These are phyloP conservation scores for Ophiosphaerella narmari DNA, from an alignment of 2,329 filamentous ascomycete genomes.

Conservation along the genomic window DNA sequence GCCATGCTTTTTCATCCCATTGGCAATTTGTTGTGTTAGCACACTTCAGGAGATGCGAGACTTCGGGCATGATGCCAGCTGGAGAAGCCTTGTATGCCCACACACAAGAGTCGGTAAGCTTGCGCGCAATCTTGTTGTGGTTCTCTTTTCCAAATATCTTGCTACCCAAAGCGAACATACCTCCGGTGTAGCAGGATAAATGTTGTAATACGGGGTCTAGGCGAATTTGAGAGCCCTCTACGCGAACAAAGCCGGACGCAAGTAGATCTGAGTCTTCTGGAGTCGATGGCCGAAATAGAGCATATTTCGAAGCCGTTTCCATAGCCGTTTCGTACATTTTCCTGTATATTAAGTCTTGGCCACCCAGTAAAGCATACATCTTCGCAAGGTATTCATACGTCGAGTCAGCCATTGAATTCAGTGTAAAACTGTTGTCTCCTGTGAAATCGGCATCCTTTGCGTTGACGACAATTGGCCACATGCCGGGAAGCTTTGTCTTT, in stretches of 20 bases:
- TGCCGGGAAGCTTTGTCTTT: conserved; percentile 51
- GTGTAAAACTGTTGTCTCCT: conserved; percentile 41
- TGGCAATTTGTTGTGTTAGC: conserved; percentile 47
- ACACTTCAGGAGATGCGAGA: conserved; percentile 60
- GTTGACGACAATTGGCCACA: conserved; percentile 55
- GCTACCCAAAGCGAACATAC: conserved; percentile 65
- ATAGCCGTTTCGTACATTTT: conserved; percentile 62
- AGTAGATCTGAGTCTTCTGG: conserved; percentile 54
- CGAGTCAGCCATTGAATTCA: conserved; percentile 47
- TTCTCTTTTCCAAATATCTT: conserved; percentile 59
- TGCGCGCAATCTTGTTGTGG: conserved; percentile 61
- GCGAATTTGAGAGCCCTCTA: conserved; percentile 30
- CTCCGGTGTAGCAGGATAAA: conserved; percentile 64
- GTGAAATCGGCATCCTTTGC: conserved; percentile 49
- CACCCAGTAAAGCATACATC: conserved; percentile 48
- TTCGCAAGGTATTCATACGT: conserved; percentile 48
- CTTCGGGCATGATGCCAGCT: conserved; percentile 66
- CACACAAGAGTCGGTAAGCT: conserved; percentile 65
- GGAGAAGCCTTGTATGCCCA: conserved; percentile 64
- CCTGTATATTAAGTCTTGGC: conserved; percentile 51
- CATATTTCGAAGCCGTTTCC: conserved; percentile 50
- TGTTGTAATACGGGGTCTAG: conserved; percentile 61
- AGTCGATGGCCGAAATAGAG: conserved; percentile 56
- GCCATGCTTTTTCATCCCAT: conserved; percentile 61
- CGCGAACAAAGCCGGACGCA: conserved; percentile 50